These are phyloP conservation scores for Asterochloris erici DNA, from an alignment of 139 green algal species.

Conservation along the genomic window DNA sequence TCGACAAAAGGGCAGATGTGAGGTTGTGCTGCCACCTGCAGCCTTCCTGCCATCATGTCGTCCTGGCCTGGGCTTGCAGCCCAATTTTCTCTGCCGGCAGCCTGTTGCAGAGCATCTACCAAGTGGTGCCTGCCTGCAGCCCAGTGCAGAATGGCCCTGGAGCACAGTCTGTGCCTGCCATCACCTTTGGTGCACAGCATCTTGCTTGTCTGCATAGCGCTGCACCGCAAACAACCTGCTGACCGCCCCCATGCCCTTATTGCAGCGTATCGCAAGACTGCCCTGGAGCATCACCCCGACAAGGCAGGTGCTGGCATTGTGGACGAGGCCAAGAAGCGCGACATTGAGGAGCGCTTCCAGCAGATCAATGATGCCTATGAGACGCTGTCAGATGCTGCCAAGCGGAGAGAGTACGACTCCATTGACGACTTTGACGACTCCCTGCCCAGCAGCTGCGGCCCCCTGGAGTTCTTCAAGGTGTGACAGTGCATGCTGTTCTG, in stretches of 20 bases:
- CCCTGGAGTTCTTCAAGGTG: conserved; percentile 88
- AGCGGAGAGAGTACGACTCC: conserved; percentile 85
- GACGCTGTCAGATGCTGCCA: conserved; percentile 73
- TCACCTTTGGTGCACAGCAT: no score
- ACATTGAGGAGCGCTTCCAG: conserved; percentile 83
- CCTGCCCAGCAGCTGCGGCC: conserved; percentile 67
- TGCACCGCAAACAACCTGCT: no score
- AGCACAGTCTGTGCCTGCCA: no score
- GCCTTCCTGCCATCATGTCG: not conserved
- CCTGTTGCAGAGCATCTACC: no score
- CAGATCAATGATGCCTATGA: conserved; percentile 81
- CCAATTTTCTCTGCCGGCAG: not conserved
- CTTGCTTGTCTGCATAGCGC: no score
- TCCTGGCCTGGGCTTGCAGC: not conserved
- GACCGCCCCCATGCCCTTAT: not conserved
- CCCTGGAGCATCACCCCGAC: conserved; percentile 90
- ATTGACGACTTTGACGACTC: conserved; percentile 94
- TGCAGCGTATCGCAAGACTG: conserved; percentile 74
- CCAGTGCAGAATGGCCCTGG: no score
- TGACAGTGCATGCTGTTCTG: not conserved
- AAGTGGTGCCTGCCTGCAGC: no score
- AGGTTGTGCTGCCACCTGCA: not conserved
- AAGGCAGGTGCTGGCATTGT: conserved; percentile 48
- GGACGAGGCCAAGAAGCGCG: conserved; percentile 41
- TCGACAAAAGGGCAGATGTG: not conserved